Evolutionary conservation across 2,329 filamentous ascomycete species (phyloP).

Genomic region (Fusarium nodosum): DNA sequence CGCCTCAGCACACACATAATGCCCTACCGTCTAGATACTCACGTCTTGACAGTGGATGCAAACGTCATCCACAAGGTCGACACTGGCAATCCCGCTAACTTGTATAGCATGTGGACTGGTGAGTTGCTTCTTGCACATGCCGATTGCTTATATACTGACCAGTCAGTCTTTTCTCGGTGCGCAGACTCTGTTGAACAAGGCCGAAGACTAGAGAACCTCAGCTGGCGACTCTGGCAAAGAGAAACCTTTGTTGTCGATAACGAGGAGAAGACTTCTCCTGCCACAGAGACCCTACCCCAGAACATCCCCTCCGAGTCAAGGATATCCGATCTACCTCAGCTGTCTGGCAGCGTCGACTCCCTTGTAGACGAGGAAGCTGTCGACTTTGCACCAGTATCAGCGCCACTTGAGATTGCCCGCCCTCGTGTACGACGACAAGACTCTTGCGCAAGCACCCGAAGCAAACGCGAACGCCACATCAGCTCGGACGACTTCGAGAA

Average conservation of each 20-base stretch:
- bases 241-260: slow-evolving; percentile 81
- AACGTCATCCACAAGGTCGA: slow-evolving; percentile 95
- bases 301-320: slow-evolving; percentile 61
- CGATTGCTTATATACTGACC: slow-evolving; percentile 51
- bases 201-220: slow-evolving; percentile 91
- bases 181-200: slow-evolving; percentile 95
- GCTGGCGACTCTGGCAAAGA: slow-evolving; percentile 94
- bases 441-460: slow-evolving; percentile 77
- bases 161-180: slow-evolving; percentile 89
- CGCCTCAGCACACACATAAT: slow-evolving; percentile 66
- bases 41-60: slow-evolving; percentile 91
- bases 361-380: slow-evolving; percentile 76
- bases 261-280: slow-evolving; percentile 65
- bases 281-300: slow-evolving; percentile 63
- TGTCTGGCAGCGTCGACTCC: slow-evolving; percentile 84
- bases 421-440: slow-evolving; percentile 79
- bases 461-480: slow-evolving; percentile 87
- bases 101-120: slow-evolving; percentile 98
- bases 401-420: slow-evolving; percentile 70
- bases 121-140: slow-evolving; percentile 58
- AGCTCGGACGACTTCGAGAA: slow-evolving; percentile 94
- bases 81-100: slow-evolving; percentile 89
- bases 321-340: slow-evolving; percentile 73
- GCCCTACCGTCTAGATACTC: slow-evolving; percentile 85
- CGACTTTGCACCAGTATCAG: slow-evolving; percentile 68